Base-by-base conservation (phyloP, 2,329 filamentous ascomycete genomes). In the Penicillium decumbens region DNA sequence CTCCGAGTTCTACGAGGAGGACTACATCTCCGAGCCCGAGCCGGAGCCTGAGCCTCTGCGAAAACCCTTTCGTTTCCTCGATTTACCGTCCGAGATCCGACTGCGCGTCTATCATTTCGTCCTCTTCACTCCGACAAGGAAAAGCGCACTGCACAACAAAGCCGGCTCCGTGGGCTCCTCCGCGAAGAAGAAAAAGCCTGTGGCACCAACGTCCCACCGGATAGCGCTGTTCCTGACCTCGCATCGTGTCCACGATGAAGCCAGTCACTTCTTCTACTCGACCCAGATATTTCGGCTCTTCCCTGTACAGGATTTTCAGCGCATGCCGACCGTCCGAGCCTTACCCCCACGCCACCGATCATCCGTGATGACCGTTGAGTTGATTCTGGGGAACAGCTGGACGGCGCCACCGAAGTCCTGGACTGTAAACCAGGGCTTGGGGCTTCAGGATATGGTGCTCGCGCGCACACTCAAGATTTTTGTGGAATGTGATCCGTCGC, bases 361-460 rank as follows among this genome's bases (percentile, higher is more conserved):
- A 20, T 72, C 71, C 24, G 69, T 84, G 46, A 76, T 74, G 10
- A 75, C 74, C 3, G 61, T 83, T 33, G 80, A 83, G 62, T 64
- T 84, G 53, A 74, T 80, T 3, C 65, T 84, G 3, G 81, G 81
- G 0, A 79, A 79, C 3, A 80, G 80, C 47, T 84, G 81, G 78
- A 79, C 73, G 3, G 71, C 71, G 33, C 79, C 80, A 23, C 81
- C 81, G 12, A 70, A 70, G 43, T 73, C 73, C 46, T 83, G 81
- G 76, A 73, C 72, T 15, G 75, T 80, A 13, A 73, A 75, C 41
- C 65, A 70, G 12, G 58, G 69, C 1, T 68, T 83, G 6, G 78
- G 80, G 0, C 60, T 83, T 30, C 61, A 65, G 3, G 74, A 79
- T 35, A 75, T 76, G 66, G 67, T 56, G 12, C 72, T 71, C 35